Percentiles rank a stretch among this genome's conserved stretches.
Conservation (phyloP, 192 early-diverging fungal genomes). For the Mortierella alpina region DNA sequence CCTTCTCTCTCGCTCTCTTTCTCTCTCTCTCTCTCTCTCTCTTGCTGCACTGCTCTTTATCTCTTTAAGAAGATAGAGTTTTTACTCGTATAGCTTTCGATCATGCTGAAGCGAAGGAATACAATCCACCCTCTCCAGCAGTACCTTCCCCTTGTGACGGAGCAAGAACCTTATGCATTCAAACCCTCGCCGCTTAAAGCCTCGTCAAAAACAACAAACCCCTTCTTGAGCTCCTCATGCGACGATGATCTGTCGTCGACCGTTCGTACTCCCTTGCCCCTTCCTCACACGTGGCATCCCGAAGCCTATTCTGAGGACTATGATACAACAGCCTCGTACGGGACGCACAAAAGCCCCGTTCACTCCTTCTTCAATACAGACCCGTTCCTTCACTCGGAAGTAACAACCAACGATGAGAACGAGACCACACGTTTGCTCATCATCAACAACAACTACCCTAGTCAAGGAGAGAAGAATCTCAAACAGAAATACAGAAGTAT, state of each 20-base stretch:
- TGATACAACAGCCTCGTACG: background rate
- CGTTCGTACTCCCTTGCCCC: too few relatives aligned
- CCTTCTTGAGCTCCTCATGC: slow-evolving; percentile 16
- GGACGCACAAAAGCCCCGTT: background rate
- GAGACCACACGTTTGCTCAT: background rate
- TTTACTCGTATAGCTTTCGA: background rate
- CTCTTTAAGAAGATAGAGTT: background rate
- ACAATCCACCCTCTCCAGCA: slow-evolving; percentile 20
- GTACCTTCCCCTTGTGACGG: background rate
- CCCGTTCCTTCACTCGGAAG: slow-evolving; percentile 2
- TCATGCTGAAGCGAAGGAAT: slow-evolving; percentile 31
- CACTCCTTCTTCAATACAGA: slow-evolving; percentile 6
- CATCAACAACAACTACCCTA: background rate
- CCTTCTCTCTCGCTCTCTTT: background rate
- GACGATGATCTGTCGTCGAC: background rate
- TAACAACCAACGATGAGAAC: background rate
- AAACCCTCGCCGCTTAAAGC: background rate
- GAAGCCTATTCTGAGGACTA: background rate
- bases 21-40: slow-evolving; percentile 2
- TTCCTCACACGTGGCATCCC: background rate
- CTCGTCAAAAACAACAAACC: slow-evolving; percentile 7
- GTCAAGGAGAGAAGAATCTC: background rate
- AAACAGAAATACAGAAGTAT: too few relatives aligned
- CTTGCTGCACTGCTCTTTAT: background rate
- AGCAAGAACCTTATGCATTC: background rate